Base-by-base conservation (phyloP, 768 basidiomycete genomes). In the Lentinula boryana region DNA sequence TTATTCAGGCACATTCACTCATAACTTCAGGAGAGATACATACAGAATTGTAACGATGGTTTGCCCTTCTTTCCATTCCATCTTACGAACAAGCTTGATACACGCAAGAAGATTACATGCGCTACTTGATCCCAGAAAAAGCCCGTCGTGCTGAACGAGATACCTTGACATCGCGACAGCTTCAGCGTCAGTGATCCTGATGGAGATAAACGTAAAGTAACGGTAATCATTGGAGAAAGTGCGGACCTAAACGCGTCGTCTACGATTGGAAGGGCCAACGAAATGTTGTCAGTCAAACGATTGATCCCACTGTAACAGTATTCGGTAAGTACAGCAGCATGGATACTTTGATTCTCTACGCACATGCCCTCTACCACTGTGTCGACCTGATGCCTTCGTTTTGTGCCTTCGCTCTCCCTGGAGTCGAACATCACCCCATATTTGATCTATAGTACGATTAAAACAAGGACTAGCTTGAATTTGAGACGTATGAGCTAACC, bases 41-140 rank as follows among this genome's bases (percentile, higher is more conserved):
- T 68, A 97, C 89, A 98, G 66, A 56, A 98, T 85, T 0, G 96
- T 99, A 27, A 93, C 93, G 23, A 98, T 73, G 7, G 78, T 83
- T 68, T 89, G 82, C 4, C 91, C 87, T 5, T 80, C 79, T 32
- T 76, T 76, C 86, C 86, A 89, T 12, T 83, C 82, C 78, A 84
- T 79, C 68, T 83, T 83, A 66, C 85, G 86, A 2, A 82, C 86
- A 15, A 95, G 76, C 67, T 89, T 88, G 50, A 97, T 81, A 65
- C 91, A 93, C 1, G 96, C 91, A n/a, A 97, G 84, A 41, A 99
- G 80, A 69, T 98, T 99, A 70, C 94, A 95, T 0, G 97, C 96
- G 67, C 93, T 95, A 62, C 93, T 96, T 0, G 95, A 98, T 13
- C 97, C 97, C 32, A 98, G 78, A 75, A 95, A 98, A 31, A 99